Evolutionary conservation across 805 yeast species (phyloP), one percentile per base, ranked within the genome.

Genomic region (Suhomyces kilbournensis): DNA sequence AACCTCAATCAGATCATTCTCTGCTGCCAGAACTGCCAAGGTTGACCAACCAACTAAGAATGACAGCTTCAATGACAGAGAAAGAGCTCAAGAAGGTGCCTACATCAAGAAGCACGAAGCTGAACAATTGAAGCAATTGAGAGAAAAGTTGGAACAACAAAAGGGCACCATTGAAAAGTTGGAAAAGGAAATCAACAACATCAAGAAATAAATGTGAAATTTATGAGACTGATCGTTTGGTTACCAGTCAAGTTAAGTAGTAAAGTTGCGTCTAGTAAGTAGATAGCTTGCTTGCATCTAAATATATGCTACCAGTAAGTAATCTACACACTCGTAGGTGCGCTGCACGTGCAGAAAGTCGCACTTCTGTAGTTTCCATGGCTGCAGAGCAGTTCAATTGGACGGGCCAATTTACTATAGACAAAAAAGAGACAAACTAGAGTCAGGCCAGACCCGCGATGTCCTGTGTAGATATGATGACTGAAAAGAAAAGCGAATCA

Each of bases 61-160:
- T 28, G 74, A 73, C 57, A 60, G 71, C 8, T 66, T 71, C 62
- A 61, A 80, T 80, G 90, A 91, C 70, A 91, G 96, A 71, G 99
- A 94, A 80, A 86, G 82, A 75, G 97, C 97, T 57, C 85, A 85
- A 68, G 99, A 93, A 78, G 90, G 87, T 69, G 79, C 77, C 64
- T 92, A 84, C 77, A 78, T 91, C 72, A 89, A 83, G 74, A 85
- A 90, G 76, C 96, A 88, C 68, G 97, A 93, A 78, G 87, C 86
- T 68, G 96, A 90, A 72, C 90, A 87, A 78, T 78, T 91, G 69
- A 84, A 82, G 66, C 80, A 81, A 47, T 82, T 91, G 70, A 86
- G 78, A 70, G 90, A 87, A 69, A 82, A 86, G 65, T 79, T 91
- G 70, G 82, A 85, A 71, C 78, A 87, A 75, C 94, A 85, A 69